Percentiles rank a stretch among this genome's conserved stretches.
phyloP scores from a whole-genome alignment of 352 stramenopile genomes.

The Phytophthora ohioensis region DNA sequence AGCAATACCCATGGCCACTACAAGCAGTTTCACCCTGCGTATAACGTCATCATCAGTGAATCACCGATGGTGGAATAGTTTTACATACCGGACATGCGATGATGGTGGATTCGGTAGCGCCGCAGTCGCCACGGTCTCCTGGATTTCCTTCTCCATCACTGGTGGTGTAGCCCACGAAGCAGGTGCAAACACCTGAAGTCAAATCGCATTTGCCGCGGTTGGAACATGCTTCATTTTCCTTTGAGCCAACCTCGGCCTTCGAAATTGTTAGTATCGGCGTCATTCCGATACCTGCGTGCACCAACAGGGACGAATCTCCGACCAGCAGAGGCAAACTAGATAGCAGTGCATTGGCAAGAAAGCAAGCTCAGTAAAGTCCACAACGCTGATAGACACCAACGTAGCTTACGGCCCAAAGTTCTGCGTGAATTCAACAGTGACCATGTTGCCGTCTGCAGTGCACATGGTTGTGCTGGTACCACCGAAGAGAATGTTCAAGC shows the following conservation, averaged over 20 bases:
- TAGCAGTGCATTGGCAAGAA: not conserved
- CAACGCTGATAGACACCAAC: too few relatives aligned
- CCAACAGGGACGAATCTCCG: slow-evolving; percentile 63
- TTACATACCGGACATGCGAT: slow-evolving; percentile 55
- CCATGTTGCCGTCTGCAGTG: slow-evolving; percentile 70
- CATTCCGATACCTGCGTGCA: slow-evolving; percentile 64
- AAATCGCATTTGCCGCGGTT: slow-evolving; percentile 79
- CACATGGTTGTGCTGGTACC: slow-evolving; percentile 68
- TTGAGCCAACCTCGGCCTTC: slow-evolving; percentile 82
- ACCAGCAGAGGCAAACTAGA: slow-evolving; percentile 76
- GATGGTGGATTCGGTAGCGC: slow-evolving; percentile 56
- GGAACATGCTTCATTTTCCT: slow-evolving; percentile 90
- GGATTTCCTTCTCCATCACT: slow-evolving; percentile 60
- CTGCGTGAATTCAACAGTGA: slow-evolving; percentile 84
- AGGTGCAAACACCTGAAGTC: slow-evolving; percentile 85
- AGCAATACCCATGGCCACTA: slow-evolving; percentile 82
- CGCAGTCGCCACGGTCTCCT: slow-evolving; percentile 79
- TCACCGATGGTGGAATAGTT: not conserved
- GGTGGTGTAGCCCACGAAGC: slow-evolving; percentile 85
- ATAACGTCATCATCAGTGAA: slow-evolving; percentile 2
- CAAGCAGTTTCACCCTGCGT: slow-evolving; percentile 64
- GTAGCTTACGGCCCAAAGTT: slow-evolving; percentile 69
- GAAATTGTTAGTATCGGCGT: slow-evolving; percentile 55
- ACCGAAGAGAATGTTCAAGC: slow-evolving; percentile 64
- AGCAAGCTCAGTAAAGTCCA: not conserved